Percentiles rank a stretch among this genome's conserved stretches.
phyloP scores from a whole-genome alignment of 2,329 filamentous ascomycete genomes.

The Proliferodiscus dingleyae region DNA sequence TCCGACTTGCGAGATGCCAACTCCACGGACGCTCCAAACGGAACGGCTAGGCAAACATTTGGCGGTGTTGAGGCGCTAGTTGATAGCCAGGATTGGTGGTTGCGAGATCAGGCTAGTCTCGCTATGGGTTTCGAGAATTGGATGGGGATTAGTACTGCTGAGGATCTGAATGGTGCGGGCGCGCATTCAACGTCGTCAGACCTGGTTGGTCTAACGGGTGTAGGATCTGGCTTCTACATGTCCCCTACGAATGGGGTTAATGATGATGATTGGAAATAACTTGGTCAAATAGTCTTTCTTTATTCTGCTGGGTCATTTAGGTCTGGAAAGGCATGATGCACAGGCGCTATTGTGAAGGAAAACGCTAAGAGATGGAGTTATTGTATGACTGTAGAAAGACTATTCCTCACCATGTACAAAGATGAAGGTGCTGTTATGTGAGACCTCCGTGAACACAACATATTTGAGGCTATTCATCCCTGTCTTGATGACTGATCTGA shows the following conservation, averaged over 20 bases:
- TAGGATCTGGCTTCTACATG: conserved; percentile 3
- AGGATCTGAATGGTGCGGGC: neutral
- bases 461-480: too few species aligned
- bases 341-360: neutral
- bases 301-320: neutral
- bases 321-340: neutral
- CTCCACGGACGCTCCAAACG: conserved; percentile 9
- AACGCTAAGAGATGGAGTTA: neutral
- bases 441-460: too few species aligned
- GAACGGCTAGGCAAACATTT: conserved; percentile 42
- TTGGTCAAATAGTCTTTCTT: neutral
- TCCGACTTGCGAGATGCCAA: conserved; percentile 16
- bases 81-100: conserved; percentile 61
- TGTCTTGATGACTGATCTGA: too few species aligned
- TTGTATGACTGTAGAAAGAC: neutral
- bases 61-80: conserved; percentile 56
- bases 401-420: too few species aligned
- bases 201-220: neutral
- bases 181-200: conserved; percentile 1
- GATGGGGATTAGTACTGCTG: conserved; percentile 30
- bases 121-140: conserved; percentile 60
- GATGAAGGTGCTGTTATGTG: too few species aligned
- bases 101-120: conserved; percentile 56
- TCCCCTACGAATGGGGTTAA: neutral
- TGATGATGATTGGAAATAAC: conserved; percentile 10